Base-by-base conservation (phyloP, 2,329 filamentous ascomycete species). In the Nemania abortiva region DNA sequence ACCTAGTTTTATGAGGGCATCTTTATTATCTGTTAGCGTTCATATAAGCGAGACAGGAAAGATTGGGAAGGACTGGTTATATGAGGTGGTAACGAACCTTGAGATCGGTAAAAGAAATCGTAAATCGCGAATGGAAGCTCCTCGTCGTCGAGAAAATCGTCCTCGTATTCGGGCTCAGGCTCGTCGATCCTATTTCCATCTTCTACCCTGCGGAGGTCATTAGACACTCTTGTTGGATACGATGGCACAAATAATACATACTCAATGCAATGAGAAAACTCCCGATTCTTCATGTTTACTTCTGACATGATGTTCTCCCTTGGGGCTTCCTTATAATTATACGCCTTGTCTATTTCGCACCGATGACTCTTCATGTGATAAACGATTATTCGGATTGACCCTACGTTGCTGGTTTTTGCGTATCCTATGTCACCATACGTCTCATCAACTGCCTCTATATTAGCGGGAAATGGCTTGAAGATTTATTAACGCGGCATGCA, bases 41-140 rank as follows among this genome's bases (percentile, higher is more conserved):
- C 1, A 3, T 20, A 22, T 1, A 29, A 31, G 9, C 20, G 1
- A 29, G 15, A 15, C 2, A 3, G 18, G 11, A 42, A 13, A 11
- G n/a, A 11, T 11, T 27, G 9, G 3, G 39, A 47, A 49, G n/a
- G n/a, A 10, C 11, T 15, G 20, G 3, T 9, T 37, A 20, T 45
- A 20, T 27, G n/a, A 4, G 24, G 2, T 15, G 3, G 7, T 0
- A 2, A 58, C 55, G 9, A 58, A 58, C 55, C 39, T 58, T 9
- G 37, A 7, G 55, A 58, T 22, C 55, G 55, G 39, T 58, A 58
- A 47, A 29, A 18, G 37, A 58, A 58, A 29, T 31, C 39, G 5
- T n/a, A 58, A 13, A 47, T 37, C 1, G 39, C 55, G 24, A 47
- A 58, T 18, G 55, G 55, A 29, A 6, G 37, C 4, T 20, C 10